These are phyloP conservation scores for Ceratocystis colombiana DNA, from an alignment of 2,329 filamentous ascomycete genomes.

Conservation along the genomic window DNA sequence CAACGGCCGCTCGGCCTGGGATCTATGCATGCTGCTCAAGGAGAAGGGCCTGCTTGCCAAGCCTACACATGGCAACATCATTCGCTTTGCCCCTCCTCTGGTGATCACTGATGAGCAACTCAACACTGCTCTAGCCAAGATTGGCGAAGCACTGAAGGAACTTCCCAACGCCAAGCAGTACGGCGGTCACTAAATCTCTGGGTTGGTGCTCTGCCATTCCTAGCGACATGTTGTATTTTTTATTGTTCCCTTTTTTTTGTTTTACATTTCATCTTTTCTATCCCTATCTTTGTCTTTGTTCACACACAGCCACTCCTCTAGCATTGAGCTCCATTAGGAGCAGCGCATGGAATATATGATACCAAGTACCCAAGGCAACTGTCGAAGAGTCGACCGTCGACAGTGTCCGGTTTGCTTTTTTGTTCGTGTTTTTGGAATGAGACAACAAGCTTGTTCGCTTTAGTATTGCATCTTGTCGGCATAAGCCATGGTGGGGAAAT, in stretches of 20 bases:
- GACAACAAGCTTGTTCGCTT: background rate
- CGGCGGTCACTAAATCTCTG: conserved; percentile 31
- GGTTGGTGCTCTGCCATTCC: background rate
- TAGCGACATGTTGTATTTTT: conserved; percentile 3
- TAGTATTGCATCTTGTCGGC: conserved; percentile 3
- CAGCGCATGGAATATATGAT: conserved; percentile 20
- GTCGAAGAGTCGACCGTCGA: conserved; percentile 16
- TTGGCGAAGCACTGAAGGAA: conserved; percentile 70
- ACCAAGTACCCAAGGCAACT: conserved; percentile 19
- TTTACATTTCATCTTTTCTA: conserved; percentile 1
- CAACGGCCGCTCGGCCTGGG: conserved; percentile 82
- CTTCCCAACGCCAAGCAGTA: conserved; percentile 51
- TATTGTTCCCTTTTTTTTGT: background rate
- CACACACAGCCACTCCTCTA: conserved; percentile 13
- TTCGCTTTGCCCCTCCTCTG: conserved; percentile 89
- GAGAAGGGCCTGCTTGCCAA: conserved; percentile 92
- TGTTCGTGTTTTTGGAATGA: conserved; percentile 1
- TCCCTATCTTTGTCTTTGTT: background rate
- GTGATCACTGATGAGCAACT: conserved; percentile 89
- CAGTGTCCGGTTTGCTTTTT: conserved; percentile 22
- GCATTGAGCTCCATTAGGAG: conserved; percentile 17
- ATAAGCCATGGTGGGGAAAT: background rate
- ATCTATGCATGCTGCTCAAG: conserved; percentile 91
- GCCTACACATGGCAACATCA: conserved; percentile 97
- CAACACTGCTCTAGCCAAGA: conserved; percentile 63